These are phyloP conservation scores for Kurtzmaniella quercitrusa DNA, from an alignment of 1,139 yeast genomes.

Conservation along the genomic window DNA sequence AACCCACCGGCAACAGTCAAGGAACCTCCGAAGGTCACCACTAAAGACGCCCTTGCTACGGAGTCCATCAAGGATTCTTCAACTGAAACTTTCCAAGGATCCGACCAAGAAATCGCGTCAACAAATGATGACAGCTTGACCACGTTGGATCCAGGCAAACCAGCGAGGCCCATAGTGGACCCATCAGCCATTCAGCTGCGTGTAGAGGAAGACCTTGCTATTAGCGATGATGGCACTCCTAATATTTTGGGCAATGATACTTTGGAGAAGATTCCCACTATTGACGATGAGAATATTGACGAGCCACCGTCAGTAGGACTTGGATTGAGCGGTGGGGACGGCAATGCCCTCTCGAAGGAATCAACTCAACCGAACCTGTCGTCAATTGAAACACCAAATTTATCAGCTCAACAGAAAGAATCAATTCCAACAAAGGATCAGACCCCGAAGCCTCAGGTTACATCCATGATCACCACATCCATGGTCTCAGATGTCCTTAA, in stretches of 20 bases:
- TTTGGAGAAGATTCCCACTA: constrained; percentile 30
- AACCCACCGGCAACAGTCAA: neutral
- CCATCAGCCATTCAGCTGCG: neutral
- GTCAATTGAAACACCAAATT: no score
- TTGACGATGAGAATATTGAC: constrained; percentile 34
- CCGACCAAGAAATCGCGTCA: neutral
- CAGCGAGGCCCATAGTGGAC: neutral
- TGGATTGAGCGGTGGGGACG: neutral
- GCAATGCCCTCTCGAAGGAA: no score
- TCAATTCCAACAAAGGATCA: neutral
- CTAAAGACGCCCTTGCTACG: neutral
- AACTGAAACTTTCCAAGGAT: neutral
- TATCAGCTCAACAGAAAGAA: neutral
- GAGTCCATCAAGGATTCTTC: neutral
- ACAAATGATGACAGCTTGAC: constrained; percentile 4
- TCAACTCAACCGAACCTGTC: no score
- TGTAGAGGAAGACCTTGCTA: constrained; percentile 8
- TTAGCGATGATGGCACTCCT: constrained; percentile 12
- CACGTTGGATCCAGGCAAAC: constrained; percentile 9
- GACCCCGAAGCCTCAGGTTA: no score
- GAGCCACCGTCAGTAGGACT: constrained; percentile 8
- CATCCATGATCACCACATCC: neutral
- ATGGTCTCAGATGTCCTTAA: constrained; percentile 2
- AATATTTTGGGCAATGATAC: constrained; percentile 20
- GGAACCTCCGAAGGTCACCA: neutral